A percentile compares a stretch with the other conserved stretches of the same genome.
phyloP scores from a whole-genome alignment of 2,329 filamentous ascomycete genomes.

The Alternaria brassicicola region DNA sequence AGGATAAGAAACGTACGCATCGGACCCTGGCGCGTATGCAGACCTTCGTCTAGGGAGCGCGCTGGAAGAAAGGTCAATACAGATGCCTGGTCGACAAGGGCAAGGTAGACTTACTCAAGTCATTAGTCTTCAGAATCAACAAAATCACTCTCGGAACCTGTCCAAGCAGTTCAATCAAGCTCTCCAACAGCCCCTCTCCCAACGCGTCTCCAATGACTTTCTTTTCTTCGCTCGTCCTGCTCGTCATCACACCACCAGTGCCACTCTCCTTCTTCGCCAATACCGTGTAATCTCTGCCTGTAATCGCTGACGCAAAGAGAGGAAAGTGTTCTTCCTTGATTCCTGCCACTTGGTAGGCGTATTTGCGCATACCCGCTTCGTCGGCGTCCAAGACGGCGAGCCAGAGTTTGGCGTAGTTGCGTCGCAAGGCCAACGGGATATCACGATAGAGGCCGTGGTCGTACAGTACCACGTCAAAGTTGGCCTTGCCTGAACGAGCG shows the following conservation, averaged over 20 bases:
- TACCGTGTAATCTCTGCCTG: conserved; percentile 85
- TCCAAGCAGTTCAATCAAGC: conserved; percentile 85
- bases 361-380: conserved; percentile 82
- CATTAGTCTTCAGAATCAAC: conserved; percentile 96
- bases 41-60: conserved; percentile 87
- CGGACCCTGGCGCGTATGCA: conserved; percentile 72
- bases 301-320: conserved; percentile 94
- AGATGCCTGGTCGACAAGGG: not conserved
- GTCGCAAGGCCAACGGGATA: conserved; percentile 77
- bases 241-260: conserved; percentile 52
- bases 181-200: conserved; percentile 84
- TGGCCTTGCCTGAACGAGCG: conserved; percentile 62
- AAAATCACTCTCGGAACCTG: conserved; percentile 91
- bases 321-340: conserved; percentile 90
- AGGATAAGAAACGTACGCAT: conserved; percentile 69
- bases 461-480: conserved; percentile 96
- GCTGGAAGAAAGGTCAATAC: conserved; percentile 52
- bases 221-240: conserved; percentile 77
- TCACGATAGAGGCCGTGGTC: conserved; percentile 96
- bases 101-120: conserved; percentile 69
- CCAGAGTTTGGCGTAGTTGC: conserved; percentile 96
- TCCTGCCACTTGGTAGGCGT: conserved; percentile 86
- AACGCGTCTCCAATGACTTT: conserved; percentile 83
- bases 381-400: conserved; percentile 92
- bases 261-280: conserved; percentile 60